Evolutionary conservation across 768 basidiomycete species (phyloP), one percentile per base, ranked within the genome.

Genomic region (Agrocybe praecox): DNA sequence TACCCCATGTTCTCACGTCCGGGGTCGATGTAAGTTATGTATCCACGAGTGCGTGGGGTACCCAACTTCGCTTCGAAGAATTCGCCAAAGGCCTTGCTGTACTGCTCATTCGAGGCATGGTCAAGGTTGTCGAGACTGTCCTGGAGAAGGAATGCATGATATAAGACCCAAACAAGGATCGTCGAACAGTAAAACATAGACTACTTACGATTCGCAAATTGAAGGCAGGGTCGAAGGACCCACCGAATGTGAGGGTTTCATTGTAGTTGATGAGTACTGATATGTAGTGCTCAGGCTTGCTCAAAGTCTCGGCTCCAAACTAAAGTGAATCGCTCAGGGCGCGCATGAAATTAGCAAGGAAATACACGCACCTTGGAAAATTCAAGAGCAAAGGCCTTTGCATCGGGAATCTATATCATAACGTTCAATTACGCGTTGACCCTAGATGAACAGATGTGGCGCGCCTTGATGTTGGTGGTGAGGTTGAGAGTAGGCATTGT

Each of bases 211-310:
- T 71, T 46, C 67, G 70, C 52, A 90, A 71, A 49, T 80, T 72
- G 69, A 88, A 81, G 3, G 87, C 84, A 18, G 88, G 88, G 15
- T 89, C 87, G 52, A 87, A 81, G 4, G 81, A 81, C 14, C 88
- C 88, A 18, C 61, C 74, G 63, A 84, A 89, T 2, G 84, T 78
- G 57, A 89, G 76, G 33, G 74, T 76, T 52, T 89, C 84, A 61
- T 86, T 84, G 73, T 85, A 77, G 11, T 68, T 74, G 62, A 85
- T 78, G 59, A 78, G 76, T 59, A 83, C 72, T n/a, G 78, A 74
- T 60, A 90, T 83, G 60, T 79, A 76, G 14, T 56, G 26, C 62
- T 86, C 81, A 0, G 85, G 85, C 65, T 87, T 89, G 0, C 68
- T 67, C 58, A 89, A 67, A 9, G 75, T 75, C 53, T 79, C 66